Conservation (phyloP, 495 filamentous ascomycete genomes). For the Aspergillus wentii region DNA sequence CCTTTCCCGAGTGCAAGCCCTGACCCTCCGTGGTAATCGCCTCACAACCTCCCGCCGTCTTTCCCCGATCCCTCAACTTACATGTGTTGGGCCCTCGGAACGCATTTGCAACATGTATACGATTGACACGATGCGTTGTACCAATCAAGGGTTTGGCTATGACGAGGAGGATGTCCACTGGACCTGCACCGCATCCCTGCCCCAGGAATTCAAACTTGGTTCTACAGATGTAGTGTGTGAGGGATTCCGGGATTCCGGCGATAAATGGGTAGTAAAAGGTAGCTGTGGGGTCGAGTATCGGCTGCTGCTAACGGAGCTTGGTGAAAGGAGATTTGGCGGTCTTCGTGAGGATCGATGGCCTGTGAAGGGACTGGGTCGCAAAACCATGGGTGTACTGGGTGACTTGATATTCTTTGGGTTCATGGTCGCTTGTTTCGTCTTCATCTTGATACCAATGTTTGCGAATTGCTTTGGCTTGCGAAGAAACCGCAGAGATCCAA, state of each 20-base stretch:
- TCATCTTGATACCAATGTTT: conserved; percentile 26
- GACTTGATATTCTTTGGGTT: conserved; percentile 46
- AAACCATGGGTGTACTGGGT: conserved; percentile 13
- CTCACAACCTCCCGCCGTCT: conserved; percentile 74
- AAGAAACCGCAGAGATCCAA: conserved; percentile 6
- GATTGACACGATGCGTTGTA: conserved; percentile 81
- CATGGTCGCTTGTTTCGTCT: conserved; percentile 31
- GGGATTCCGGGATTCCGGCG: conserved; percentile 70
- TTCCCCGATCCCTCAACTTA: conserved; percentile 73
- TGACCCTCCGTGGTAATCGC: conserved; percentile 64
- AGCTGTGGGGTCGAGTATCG: conserved; percentile 93
- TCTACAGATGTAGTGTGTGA: conserved; percentile 90
- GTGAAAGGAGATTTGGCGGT: conserved; percentile 63
- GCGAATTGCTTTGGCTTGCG: conserved; percentile 15
- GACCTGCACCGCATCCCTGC: conserved; percentile 78
- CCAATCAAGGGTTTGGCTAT: conserved; percentile 72
- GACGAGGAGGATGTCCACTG: conserved; percentile 72
- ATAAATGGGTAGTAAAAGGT: conserved; percentile 80
- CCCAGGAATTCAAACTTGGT: conserved; percentile 81
- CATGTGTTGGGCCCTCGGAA: conserved; percentile 66
- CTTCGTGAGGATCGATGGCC: conserved; percentile 3
- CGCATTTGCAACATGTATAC: conserved; percentile 56
- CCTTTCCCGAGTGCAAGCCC: conserved; percentile 68
- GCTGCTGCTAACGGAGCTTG: conserved; percentile 72
- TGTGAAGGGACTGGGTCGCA: conserved; percentile 6